phyloP scores from a whole-genome alignment of 352 stramenopile species.

The Phytophthora tubulina region DNA sequence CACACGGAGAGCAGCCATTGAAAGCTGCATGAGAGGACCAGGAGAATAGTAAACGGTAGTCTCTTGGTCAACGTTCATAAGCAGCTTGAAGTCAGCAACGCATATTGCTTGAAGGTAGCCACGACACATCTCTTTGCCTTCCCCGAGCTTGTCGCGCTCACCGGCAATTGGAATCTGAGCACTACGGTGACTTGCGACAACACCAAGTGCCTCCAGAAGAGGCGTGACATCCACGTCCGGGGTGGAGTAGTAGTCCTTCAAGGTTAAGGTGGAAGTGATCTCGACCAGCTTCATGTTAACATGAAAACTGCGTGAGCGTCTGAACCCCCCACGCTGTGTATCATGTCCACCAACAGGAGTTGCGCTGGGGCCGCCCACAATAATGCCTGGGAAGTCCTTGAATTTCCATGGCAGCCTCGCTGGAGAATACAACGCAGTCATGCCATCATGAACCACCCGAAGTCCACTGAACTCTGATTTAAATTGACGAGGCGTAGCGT shows the following conservation, averaged over 20 bases:
- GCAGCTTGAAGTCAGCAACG: conserved; percentile 55
- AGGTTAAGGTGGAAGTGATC: conserved; percentile 49
- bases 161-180: conserved; percentile 61
- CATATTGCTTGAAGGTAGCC: conserved; percentile 77
- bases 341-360: conserved; percentile 15
- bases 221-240: conserved; percentile 63
- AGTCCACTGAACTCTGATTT: conserved; percentile 52
- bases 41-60: conserved; percentile 72
- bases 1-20: conserved; percentile 43
- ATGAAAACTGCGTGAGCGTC: conserved; percentile 55
- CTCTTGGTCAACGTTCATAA: conserved; percentile 77
- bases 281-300: conserved; percentile 72
- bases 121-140: conserved; percentile 72
- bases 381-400: conserved; percentile 53
- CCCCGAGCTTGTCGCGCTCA: conserved; percentile 66
- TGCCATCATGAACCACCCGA: conserved; percentile 63
- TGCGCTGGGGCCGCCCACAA: conserved; percentile 37
- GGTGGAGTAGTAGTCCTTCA: conserved; percentile 56
- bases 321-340: conserved; percentile 29
- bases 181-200: conserved; percentile 63
- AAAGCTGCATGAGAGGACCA: conserved; percentile 55
- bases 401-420: conserved; percentile 48
- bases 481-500: conserved; percentile 51
- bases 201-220: conserved; percentile 70
- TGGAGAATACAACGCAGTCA: conserved; percentile 58